Conservation (phyloP, 2,329 filamentous ascomycete species). For the Berkeleyomyces basicola region DNA sequence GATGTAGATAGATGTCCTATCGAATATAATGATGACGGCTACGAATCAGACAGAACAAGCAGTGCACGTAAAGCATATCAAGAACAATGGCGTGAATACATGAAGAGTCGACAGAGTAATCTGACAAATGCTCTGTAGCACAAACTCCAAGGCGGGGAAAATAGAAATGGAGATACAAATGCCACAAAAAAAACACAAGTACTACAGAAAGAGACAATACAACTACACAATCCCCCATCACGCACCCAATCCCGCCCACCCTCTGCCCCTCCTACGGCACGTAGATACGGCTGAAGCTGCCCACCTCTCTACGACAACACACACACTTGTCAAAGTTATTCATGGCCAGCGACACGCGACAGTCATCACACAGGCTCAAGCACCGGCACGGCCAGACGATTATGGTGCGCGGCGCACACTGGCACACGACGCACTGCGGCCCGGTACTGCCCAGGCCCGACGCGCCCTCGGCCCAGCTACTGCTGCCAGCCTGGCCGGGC, state of each 20-base stretch:
- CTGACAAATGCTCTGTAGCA: neutral
- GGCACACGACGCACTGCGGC: conserved; percentile 86
- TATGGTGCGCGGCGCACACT: conserved; percentile 68
- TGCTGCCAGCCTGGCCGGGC: neutral
- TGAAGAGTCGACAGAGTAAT: neutral
- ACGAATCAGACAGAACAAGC: neutral
- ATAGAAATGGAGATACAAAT: neutral
- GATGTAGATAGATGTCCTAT: conserved; percentile 40
- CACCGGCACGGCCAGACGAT: conserved; percentile 96
- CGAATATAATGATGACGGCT: conserved; percentile 2
- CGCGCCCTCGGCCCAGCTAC: conserved; percentile 18
- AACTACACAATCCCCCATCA: neutral
- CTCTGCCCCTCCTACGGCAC: conserved; percentile 42
- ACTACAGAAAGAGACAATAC: neutral
- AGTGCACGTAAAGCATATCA: neutral
- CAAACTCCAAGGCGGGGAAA: neutral
- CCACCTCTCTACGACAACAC: conserved; percentile 76
- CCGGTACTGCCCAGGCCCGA: conserved; percentile 49
- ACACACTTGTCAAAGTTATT: conserved; percentile 97
- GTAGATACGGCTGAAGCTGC: conserved; percentile 79
- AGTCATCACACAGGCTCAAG: conserved; percentile 86
- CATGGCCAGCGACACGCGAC: conserved; percentile 80
- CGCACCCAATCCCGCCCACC: neutral
- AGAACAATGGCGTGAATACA: too few species aligned
- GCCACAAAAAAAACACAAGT: neutral